These are phyloP conservation scores for Secale cereale DNA, from an alignment of 176 grass and related monocot genomes.

Conservation along the genomic window DNA sequence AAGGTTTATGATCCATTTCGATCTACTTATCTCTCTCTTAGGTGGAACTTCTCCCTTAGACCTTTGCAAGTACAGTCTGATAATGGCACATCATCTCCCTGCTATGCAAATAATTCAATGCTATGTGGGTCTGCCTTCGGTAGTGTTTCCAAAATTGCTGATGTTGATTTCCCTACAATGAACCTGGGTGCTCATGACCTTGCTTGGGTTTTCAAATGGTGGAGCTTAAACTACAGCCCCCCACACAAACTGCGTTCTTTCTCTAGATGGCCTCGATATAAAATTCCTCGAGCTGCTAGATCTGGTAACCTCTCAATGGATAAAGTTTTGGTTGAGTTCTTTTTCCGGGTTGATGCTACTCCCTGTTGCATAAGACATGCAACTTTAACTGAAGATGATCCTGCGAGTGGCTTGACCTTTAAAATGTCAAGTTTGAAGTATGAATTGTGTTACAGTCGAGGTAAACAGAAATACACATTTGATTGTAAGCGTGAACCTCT, in stretches of 20 bases:
- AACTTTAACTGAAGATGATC: slow-evolving; percentile 89
- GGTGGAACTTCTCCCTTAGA: slow-evolving; percentile 93
- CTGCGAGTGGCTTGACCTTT: slow-evolving; percentile 88
- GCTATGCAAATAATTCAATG: slow-evolving; percentile 55
- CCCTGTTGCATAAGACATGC: slow-evolving; percentile 90
- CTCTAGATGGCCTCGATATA: slow-evolving; percentile 93
- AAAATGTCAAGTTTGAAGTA: slow-evolving; percentile 99
- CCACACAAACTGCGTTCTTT: slow-evolving; percentile 96
- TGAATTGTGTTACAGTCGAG: slow-evolving; percentile 92
- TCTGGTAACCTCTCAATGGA: slow-evolving; percentile 97
- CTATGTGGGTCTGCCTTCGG: slow-evolving; percentile 41
- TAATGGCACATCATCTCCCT: slow-evolving; percentile 42
- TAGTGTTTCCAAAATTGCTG: slow-evolving; percentile 48
- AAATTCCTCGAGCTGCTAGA: slow-evolving; percentile 76
- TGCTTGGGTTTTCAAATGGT: slow-evolving; percentile 99
- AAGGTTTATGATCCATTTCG: slow-evolving; percentile 95
- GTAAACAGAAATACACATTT: slow-evolving; percentile 97
- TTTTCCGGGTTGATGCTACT: slow-evolving; percentile 89
- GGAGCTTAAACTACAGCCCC: slow-evolving; percentile 93
- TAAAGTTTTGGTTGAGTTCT: slow-evolving; percentile 99
- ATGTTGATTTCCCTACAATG: slow-evolving; percentile 76
- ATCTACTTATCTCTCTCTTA: slow-evolving; percentile 96
- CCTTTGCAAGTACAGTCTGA: slow-evolving; percentile 51
- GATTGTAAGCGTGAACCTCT: slow-evolving; percentile 87
- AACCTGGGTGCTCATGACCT: slow-evolving; percentile 97